Base-by-base conservation (phyloP, 2,329 filamentous ascomycete genomes). In the Penicillium sp. region DNA sequence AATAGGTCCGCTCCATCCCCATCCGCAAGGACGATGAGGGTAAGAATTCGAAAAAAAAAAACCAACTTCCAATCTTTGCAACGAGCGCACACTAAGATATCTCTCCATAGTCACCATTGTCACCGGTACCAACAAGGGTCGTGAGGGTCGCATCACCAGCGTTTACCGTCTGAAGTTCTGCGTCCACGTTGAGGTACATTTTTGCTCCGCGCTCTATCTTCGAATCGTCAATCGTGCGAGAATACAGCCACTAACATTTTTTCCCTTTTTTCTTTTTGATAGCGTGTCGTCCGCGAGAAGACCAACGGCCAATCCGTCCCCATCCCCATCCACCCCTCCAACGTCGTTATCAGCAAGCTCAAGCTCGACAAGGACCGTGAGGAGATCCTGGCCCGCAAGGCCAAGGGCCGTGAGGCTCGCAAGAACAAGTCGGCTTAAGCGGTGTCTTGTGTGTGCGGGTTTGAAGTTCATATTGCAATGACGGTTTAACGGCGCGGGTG, bases 111-210 rank as follows among this genome's bases (percentile, higher is more conserved):
- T 97, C 73, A 81, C 80, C 71, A 86, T 98, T 68, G 85, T 91
- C 72, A 90, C 93, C 65, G 93, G 93, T 69, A 79, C 80, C 77
- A 87, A 95, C 83, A 97, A 97, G 83, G 93, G 91, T 72, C 89
- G 90, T 70, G 91, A 97, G 81, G 93, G 93, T 81, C 97, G 97
- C 82, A 82, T 98, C 78, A 90, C 85, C 68, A 89, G 88, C 68
- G 91, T 97, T 74, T 98, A 95, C 86, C 89, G 90, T 75, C 86
- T 95, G 70, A 97, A 97, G 79, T 98, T 93, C 78, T 82, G 90
- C 72, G 85, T 98, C 73, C 91, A 97, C 84, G 76, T 98, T 75
- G 91, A 96, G 84, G 89, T 43, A 43, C 32, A 35, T 43, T 43
- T 36, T 18, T n/a, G n/a, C 25, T 36, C 32, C 41, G 27, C 12